Percentiles rank a stretch among this genome's conserved stretches.
Evolutionary conservation across 768 basidiomycete genomes (phyloP).

Genomic region (Mycena sanguinolenta): DNA sequence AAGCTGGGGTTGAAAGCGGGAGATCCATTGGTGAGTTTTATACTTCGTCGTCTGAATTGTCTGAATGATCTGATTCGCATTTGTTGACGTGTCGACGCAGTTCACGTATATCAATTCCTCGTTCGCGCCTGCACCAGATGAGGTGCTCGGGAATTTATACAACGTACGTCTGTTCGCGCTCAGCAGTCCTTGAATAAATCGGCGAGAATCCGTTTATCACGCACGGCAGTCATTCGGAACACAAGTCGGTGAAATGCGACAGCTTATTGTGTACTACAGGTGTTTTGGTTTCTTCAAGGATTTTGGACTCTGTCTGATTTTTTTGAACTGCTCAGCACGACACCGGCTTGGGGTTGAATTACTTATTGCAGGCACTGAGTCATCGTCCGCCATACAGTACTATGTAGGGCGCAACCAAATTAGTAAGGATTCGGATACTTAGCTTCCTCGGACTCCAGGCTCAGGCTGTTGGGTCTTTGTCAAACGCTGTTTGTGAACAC

Average conservation of each 20-base stretch:
- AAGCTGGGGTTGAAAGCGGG: not conserved
- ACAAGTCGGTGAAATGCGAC: not conserved
- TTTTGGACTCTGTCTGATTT: not conserved
- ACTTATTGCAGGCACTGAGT: too few relatives aligned
- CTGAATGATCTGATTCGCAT: too few relatives aligned
- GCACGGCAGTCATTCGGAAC: not conserved
- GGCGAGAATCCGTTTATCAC: not conserved
- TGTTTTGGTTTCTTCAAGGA: not conserved
- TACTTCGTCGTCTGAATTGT: too few relatives aligned
- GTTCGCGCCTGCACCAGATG: slow-evolving; percentile 19
- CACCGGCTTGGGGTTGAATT: slow-evolving; percentile 7
- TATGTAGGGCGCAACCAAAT: too few relatives aligned
- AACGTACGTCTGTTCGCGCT: not conserved
- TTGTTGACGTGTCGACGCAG: too few relatives aligned
- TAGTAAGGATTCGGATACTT: too few relatives aligned
- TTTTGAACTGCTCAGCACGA: not conserved
- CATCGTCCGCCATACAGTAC: too few relatives aligned
- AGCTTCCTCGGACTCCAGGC: too few relatives aligned
- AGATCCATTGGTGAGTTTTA: slow-evolving; percentile 1
- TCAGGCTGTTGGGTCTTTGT: too few relatives aligned
- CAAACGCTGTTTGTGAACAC: too few relatives aligned
- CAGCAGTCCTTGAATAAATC: too few relatives aligned
- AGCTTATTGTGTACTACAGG: slow-evolving; percentile 5
- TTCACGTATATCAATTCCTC: slow-evolving; percentile 4
- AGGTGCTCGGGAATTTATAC: slow-evolving; percentile 16